A percentile compares a stretch with the other conserved stretches of the same genome.
Evolutionary conservation across 129 eudicot species (phyloP).

Genomic region (Apium graveolens): DNA sequence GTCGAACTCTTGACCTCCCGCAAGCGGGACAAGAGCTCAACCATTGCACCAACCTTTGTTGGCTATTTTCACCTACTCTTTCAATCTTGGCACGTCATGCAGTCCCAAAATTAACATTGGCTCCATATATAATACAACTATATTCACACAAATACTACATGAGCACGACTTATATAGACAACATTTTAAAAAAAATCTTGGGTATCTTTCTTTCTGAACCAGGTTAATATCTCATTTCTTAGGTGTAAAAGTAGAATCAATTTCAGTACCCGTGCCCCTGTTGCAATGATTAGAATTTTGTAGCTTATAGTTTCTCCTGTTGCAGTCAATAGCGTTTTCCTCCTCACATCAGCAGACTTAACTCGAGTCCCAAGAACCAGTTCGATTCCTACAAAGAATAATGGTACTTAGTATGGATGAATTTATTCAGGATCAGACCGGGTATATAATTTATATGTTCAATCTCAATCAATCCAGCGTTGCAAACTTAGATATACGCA

Average conservation of each 20-base stretch:
- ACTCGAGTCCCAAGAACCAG: conserved; percentile 81
- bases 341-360: conserved; percentile 82
- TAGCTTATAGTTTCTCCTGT: conserved; percentile 96
- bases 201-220: background rate
- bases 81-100: background rate
- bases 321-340: conserved; percentile 76
- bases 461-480: background rate
- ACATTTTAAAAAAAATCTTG: conserved; percentile 1
- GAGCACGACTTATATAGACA: background rate
- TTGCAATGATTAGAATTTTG: conserved; percentile 82
- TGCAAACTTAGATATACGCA: no score
- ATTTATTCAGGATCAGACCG: background rate
- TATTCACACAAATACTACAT: background rate
- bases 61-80: background rate
- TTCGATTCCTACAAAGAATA: conserved; percentile 60
- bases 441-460: background rate
- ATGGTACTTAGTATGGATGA: background rate
- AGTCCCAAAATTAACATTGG: background rate
- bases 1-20: no score
- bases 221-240: background rate
- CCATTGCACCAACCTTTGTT: no score
- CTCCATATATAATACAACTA: background rate
- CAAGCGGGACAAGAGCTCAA: no score
- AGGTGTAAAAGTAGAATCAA: background rate
- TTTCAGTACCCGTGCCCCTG: conserved; percentile 97